Evolutionary conservation across 179 eudicot genomes (phyloP).

Genomic region (Spinacia oleracea): DNA sequence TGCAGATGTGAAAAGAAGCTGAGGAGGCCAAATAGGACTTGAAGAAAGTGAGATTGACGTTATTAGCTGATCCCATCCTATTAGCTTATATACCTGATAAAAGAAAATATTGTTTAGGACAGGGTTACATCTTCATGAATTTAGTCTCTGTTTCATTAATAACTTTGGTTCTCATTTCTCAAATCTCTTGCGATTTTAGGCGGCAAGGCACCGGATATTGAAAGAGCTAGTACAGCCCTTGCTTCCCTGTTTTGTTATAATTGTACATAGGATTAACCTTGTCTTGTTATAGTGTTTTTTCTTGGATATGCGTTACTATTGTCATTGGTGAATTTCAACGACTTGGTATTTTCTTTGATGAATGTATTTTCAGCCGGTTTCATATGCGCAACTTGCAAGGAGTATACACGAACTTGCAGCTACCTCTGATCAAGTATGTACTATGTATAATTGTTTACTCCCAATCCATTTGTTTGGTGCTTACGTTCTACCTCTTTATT

Average conservation of each 20-base stretch:
- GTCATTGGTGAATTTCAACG: not conserved
- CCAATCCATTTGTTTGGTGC: not conserved
- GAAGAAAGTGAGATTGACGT: too few relatives aligned
- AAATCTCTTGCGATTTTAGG: not conserved
- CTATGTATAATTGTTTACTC: not conserved
- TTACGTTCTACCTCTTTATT: not conserved
- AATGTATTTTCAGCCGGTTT: conserved; percentile 66
- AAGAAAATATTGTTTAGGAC: not conserved
- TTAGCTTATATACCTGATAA: too few relatives aligned
- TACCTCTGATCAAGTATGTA: conserved; percentile 80
- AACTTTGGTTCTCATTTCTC: not conserved
- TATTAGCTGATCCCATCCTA: too few relatives aligned
- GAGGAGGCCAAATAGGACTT: too few relatives aligned
- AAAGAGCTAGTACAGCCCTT: not conserved
- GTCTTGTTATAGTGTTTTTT: not conserved
- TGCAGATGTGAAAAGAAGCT: too few relatives aligned
- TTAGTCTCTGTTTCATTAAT: not conserved
- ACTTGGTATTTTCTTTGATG: not conserved
- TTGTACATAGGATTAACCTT: not conserved
- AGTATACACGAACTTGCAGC: conserved; percentile 98
- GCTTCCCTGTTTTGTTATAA: not conserved
- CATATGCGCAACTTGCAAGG: conserved; percentile 99
- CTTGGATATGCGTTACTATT: not conserved
- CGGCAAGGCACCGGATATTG: not conserved
- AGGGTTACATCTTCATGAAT: not conserved